These are phyloP conservation scores for Triticum turgidum DNA, from an alignment of 176 grass and related monocot genomes.

Conservation along the genomic window DNA sequence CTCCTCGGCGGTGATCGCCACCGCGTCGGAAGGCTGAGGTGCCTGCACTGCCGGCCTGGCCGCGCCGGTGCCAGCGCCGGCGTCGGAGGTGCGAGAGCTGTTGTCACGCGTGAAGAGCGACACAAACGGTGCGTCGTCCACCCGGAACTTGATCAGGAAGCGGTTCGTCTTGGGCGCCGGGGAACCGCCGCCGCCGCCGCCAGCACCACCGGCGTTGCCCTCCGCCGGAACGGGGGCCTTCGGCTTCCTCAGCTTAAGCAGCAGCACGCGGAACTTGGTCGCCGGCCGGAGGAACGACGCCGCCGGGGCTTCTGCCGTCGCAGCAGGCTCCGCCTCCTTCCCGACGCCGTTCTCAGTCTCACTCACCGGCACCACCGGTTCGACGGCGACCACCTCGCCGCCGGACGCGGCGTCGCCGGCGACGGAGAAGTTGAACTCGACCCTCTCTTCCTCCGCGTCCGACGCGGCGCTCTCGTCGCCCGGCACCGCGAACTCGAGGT, in stretches of 20 bases:
- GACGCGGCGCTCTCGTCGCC: slow-evolving; percentile 52
- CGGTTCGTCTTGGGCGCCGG: slow-evolving; percentile 42
- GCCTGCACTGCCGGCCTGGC: background rate
- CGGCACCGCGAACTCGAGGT: slow-evolving; percentile 85
- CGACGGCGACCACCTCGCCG: slow-evolving; percentile 19
- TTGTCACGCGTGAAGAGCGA: slow-evolving; percentile 88
- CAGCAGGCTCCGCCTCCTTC: slow-evolving; percentile 10
- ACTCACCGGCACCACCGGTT: background rate
- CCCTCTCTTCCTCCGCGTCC: slow-evolving; percentile 40
- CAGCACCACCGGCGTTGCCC: background rate
- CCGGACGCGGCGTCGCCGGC: slow-evolving; percentile 23
- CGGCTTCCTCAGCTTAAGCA: slow-evolving; percentile 65
- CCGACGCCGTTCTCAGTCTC: background rate
- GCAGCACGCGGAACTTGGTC: slow-evolving; percentile 78
- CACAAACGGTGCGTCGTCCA: slow-evolving; percentile 59
- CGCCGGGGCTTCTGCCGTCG: background rate
- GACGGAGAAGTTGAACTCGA: slow-evolving; percentile 56
- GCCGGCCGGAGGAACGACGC: slow-evolving; percentile 59
- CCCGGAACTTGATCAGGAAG: slow-evolving; percentile 77
- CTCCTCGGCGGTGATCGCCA: slow-evolving; percentile 53
- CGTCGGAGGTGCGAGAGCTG: slow-evolving; percentile 53
- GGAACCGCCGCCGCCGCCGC: background rate
- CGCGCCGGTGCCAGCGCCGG: background rate
- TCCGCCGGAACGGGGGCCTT: slow-evolving; percentile 1
- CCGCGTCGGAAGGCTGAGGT: background rate